These are phyloP conservation scores for Phaffia tasmanica DNA, from an alignment of 768 basidiomycete species.

Conservation along the genomic window DNA sequence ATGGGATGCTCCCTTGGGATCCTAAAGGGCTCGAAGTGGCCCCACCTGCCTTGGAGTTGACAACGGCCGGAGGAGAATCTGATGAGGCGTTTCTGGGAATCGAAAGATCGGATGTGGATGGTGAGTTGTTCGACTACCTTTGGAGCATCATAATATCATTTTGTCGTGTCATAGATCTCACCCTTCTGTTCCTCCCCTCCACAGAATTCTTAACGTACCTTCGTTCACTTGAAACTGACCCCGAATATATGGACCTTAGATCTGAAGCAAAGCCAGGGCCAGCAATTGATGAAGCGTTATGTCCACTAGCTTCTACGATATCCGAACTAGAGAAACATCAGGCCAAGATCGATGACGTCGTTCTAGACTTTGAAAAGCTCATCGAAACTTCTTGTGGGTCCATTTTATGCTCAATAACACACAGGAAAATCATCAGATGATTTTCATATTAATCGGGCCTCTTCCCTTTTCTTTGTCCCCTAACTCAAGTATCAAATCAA, in stretches of 20 bases:
- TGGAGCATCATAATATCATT: background rate
- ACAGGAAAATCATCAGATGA: background rate
- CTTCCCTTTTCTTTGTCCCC: no score
- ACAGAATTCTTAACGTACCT: conserved; percentile 32
- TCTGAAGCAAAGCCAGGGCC: conserved; percentile 38
- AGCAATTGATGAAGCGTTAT: conserved; percentile 47
- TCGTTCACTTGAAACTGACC: conserved; percentile 27
- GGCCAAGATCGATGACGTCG: conserved; percentile 64
- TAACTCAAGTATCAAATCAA: no score
- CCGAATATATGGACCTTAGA: conserved; percentile 29
- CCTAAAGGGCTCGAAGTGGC: conserved; percentile 51
- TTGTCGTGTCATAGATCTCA: background rate
- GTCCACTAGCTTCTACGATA: no score
- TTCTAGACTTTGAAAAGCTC: conserved; percentile 71
- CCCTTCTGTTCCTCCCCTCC: background rate
- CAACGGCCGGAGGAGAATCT: conserved; percentile 40
- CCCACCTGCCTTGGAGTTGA: conserved; percentile 15
- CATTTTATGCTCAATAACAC: background rate
- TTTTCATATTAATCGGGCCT: no score
- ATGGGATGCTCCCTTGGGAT: conserved; percentile 79
- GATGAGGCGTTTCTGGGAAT: conserved; percentile 54
- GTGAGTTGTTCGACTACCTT: conserved; percentile 41
- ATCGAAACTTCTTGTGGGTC: conserved; percentile 69
- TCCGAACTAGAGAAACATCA: conserved; percentile 54
- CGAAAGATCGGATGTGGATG: conserved; percentile 57